These are phyloP conservation scores for Ambrosia hybrid DNA, from an alignment of 140 eudicot species.

Conservation along the genomic window DNA sequence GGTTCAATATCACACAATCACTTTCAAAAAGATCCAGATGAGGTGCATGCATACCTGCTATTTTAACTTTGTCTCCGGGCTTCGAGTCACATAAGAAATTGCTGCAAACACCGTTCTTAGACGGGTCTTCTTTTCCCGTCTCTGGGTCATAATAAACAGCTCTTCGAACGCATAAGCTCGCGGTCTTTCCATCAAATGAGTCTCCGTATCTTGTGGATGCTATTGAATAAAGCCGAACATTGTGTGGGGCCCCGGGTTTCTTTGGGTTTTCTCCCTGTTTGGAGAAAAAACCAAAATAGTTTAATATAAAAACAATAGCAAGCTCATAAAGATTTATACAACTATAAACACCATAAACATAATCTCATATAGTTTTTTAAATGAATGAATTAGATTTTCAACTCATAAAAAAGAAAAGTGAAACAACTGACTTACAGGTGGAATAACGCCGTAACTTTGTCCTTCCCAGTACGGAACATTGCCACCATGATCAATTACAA, in stretches of 20 bases:
- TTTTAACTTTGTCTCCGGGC: conserved; percentile 91
- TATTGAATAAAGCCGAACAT: conserved; percentile 90
- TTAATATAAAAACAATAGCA: conserved; percentile 6
- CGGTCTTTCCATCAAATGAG: conserved; percentile 84
- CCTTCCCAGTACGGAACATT: conserved; percentile 98
- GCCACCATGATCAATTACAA: conserved; percentile 89
- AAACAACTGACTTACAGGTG: conserved; percentile 62
- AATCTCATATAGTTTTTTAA: not conserved
- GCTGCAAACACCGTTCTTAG: conserved; percentile 90
- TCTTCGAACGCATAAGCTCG: conserved; percentile 89
- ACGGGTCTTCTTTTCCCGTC: conserved; percentile 92
- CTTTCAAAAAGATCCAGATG: not conserved
- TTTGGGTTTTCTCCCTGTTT: conserved; percentile 93
- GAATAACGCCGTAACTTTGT: conserved; percentile 90
- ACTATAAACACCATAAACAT: not conserved
- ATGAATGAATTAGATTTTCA: not conserved
- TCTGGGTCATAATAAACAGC: conserved; percentile 92
- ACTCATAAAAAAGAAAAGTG: conserved; percentile 10
- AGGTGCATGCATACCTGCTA: conserved; percentile 49
- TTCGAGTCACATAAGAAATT: conserved; percentile 85
- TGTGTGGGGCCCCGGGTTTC: conserved; percentile 92
- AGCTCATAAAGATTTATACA: not conserved
- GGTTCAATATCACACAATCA: not conserved
- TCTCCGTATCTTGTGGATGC: conserved; percentile 98
- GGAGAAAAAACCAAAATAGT: not conserved